A percentile compares a stretch with the other conserved stretches of the same genome.
Evolutionary conservation across 225 moss, liverwort and hornwort genomes (phyloP).

Genomic region (Anthoceros angustus): DNA sequence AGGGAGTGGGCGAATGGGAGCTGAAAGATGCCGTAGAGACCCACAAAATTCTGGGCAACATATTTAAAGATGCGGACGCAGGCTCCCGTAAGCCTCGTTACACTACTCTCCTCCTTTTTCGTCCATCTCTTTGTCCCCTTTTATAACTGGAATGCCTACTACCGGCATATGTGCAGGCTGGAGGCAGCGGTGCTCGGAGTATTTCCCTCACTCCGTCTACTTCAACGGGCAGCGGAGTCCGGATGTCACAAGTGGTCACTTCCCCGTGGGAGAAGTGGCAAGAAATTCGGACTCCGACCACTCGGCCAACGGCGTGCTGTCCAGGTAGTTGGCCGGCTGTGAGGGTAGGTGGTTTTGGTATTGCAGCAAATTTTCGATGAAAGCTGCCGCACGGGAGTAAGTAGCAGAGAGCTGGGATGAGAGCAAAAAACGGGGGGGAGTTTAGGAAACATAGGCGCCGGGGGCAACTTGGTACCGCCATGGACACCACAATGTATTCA

Average conservation of each 20-base stretch:
- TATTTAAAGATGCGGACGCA: conserved; percentile 53
- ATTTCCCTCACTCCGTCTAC: conserved; percentile 76
- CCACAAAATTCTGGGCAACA: conserved; percentile 42
- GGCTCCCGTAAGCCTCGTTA: conserved; percentile 32
- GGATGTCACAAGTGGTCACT: conserved; percentile 6
- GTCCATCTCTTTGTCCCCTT: neutral
- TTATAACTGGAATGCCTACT: neutral
- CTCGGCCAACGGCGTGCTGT: too few relatives aligned
- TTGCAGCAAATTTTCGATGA: too few relatives aligned
- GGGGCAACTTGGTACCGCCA: too few relatives aligned
- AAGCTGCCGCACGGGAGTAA: too few relatives aligned
- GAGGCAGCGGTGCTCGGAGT: conserved; percentile 46
- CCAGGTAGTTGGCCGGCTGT: too few relatives aligned
- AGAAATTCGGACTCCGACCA: too few relatives aligned
- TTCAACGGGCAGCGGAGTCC: conserved; percentile 64
- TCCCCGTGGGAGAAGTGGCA: too few relatives aligned
- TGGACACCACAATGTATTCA: too few relatives aligned
- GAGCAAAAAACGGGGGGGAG: too few relatives aligned
- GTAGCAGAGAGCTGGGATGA: too few relatives aligned
- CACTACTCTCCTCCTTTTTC: neutral
- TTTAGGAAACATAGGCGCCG: too few relatives aligned
- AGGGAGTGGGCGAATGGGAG: conserved; percentile 37
- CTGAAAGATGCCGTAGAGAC: conserved; percentile 75
- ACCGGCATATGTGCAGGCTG: conserved; percentile 27
- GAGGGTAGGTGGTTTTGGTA: too few relatives aligned